Percentiles rank a stretch among this genome's conserved stretches.
phyloP scores from a whole-genome alignment of 2,329 filamentous ascomycete species.

The Emydomyces testavorans region DNA sequence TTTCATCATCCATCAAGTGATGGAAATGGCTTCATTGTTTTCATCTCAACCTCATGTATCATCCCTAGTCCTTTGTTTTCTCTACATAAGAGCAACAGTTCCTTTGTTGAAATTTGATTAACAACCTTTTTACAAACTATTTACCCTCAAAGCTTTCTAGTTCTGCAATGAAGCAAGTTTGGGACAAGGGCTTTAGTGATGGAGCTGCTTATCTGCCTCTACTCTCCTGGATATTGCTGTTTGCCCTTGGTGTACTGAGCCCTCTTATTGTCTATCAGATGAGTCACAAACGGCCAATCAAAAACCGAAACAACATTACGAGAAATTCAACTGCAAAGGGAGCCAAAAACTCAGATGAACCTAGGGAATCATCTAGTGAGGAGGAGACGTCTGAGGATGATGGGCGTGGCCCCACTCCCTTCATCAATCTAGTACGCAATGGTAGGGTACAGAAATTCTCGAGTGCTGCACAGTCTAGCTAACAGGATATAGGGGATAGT shows the following conservation, averaged over 20 bases:
- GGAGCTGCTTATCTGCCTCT: background rate
- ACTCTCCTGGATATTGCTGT: background rate
- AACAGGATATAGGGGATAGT: constrained; percentile 7
- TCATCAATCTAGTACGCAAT: constrained; percentile 4
- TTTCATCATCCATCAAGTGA: background rate
- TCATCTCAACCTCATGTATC: background rate
- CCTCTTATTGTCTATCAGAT: background rate
- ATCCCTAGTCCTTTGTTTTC: background rate
- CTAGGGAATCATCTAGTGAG: constrained; percentile 9
- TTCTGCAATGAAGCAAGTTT: background rate
- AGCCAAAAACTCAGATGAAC: background rate
- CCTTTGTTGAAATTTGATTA: background rate
- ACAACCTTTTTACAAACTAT: background rate
- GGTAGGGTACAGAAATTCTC: background rate
- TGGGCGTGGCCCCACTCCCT: background rate
- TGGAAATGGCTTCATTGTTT: background rate
- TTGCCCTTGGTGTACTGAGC: background rate
- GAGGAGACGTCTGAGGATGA: constrained; percentile 3
- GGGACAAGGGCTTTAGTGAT: background rate
- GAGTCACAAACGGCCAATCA: background rate
- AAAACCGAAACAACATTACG: background rate
- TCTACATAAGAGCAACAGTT: background rate
- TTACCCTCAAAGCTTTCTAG: background rate
- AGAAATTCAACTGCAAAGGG: background rate
- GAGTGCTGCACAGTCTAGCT: background rate